These are phyloP conservation scores for Boletus reticulatus DNA, from an alignment of 768 basidiomycete genomes.

Conservation along the genomic window DNA sequence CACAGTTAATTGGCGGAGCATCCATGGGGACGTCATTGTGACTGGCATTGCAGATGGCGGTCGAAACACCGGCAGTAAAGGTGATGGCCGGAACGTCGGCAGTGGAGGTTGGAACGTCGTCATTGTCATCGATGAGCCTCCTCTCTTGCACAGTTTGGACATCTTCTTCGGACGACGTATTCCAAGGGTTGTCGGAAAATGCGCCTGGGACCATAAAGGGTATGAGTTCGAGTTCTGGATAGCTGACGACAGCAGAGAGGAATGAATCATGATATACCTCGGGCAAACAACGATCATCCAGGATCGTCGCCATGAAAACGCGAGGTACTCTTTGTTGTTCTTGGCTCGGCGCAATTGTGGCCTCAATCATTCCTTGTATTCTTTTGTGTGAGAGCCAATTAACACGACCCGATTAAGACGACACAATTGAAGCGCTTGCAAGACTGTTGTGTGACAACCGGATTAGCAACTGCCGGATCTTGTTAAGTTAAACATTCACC, in stretches of 20 bases:
- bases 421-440: too few relatives aligned
- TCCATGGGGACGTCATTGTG: too few relatives aligned
- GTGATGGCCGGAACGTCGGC: too few relatives aligned
- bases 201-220: neutral
- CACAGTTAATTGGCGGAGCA: too few relatives aligned
- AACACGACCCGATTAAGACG: neutral
- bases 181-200: neutral
- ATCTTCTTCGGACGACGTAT: neutral
- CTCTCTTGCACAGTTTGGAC: neutral
- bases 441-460: too few relatives aligned
- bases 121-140: too few relatives aligned
- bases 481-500: neutral
- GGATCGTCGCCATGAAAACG: neutral
- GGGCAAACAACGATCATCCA: neutral
- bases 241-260: neutral
- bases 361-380: too few relatives aligned
- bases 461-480: neutral
- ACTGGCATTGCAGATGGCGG: too few relatives aligned
- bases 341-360: too few relatives aligned
- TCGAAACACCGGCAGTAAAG: too few relatives aligned
- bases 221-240: neutral
- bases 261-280: neutral
- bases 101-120: too few relatives aligned
- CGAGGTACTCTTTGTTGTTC: neutral
- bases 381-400: too few relatives aligned